Evolutionary conservation across 495 filamentous ascomycete genomes (phyloP), one percentile per base, ranked within the genome.

Genomic region (Penicillium subrubescens): DNA sequence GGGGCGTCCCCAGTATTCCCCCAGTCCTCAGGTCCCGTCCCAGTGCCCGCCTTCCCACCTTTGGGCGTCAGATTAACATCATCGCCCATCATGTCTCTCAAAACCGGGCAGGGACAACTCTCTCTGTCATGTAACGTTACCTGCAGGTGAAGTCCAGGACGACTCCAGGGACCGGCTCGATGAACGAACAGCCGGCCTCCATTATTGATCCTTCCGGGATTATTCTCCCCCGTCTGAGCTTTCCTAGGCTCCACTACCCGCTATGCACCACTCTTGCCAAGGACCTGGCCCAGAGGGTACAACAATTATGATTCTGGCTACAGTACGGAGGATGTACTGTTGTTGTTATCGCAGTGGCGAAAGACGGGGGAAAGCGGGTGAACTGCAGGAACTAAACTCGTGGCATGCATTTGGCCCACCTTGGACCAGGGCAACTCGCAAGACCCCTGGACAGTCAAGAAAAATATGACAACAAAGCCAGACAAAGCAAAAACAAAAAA

Each of bases 41-140:
- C 21, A 25, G 44, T 48, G 44, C 58, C 56, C 43, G 34, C 39
- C 21, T 19, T 27, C 21, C 34, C 25, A 44, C 37, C 11, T 23
- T 44, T 6, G 19, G 44, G 59, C 44, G 46, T 60, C 44, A 60
- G 59, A 33, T 60, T 29, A 52, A 41, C 59, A 60, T 60, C 58
- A 56, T 29, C 37, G 3, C 10, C 17, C 44, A 48, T 19, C 2
- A 34, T 10, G 21, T 59, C 35, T 41, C 43, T 23, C 15, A 19
- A 43, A 59, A 43, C 27, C 17, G 37, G 57, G 27, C 41, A 60
- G 19, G 43, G 57, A 6, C 48, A 23, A 52, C 33, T 54, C 39
- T 33, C 31, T 57, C 62, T 31, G 61, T 44, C 63, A 68, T 70
- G 70, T 70, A 73, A 73, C 70, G 60, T 70, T 62, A 70, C 67